Conservation (phyloP, 495 filamentous ascomycete species). For the Sphaerosporella brunnea region DNA sequence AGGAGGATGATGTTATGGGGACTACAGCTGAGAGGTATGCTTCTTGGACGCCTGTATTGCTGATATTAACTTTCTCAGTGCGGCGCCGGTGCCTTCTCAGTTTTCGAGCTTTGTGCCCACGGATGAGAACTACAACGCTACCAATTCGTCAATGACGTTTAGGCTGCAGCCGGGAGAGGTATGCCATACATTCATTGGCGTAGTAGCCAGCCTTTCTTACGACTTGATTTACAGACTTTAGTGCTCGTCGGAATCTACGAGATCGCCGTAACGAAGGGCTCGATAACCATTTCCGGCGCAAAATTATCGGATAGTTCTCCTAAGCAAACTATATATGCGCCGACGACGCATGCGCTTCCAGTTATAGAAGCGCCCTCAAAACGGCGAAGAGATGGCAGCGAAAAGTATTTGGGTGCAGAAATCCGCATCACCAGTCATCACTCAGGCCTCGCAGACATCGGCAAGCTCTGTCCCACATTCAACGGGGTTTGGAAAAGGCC, state of each 20-base stretch:
- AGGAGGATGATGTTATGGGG: not conserved
- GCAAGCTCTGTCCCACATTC: slow-evolving; percentile 39
- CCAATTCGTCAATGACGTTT: slow-evolving; percentile 12
- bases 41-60: not conserved
- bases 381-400: not conserved
- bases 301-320: slow-evolving; percentile 34
- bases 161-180: slow-evolving; percentile 12
- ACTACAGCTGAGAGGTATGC: not conserved
- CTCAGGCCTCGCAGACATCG: slow-evolving; percentile 34
- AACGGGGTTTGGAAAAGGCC: slow-evolving; percentile 38
- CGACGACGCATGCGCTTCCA: slow-evolving; percentile 46
- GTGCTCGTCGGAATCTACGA: slow-evolving; percentile 42
- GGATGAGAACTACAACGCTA: slow-evolving; percentile 12
- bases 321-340: slow-evolving; percentile 39
- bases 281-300: slow-evolving; percentile 40
- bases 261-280: slow-evolving; percentile 39
- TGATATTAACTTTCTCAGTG: not conserved
- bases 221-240: slow-evolving; percentile 34
- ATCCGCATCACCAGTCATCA: slow-evolving; percentile 31
- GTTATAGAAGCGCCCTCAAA: slow-evolving; percentile 34
- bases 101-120: slow-evolving; percentile 26
- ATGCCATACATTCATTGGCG: no score
- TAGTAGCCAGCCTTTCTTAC: no score
- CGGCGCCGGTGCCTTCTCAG: slow-evolving; percentile 8
- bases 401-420: slow-evolving; percentile 32